These are phyloP conservation scores for Diplodia intermedia DNA, from an alignment of 2,329 filamentous ascomycete genomes.

Conservation along the genomic window DNA sequence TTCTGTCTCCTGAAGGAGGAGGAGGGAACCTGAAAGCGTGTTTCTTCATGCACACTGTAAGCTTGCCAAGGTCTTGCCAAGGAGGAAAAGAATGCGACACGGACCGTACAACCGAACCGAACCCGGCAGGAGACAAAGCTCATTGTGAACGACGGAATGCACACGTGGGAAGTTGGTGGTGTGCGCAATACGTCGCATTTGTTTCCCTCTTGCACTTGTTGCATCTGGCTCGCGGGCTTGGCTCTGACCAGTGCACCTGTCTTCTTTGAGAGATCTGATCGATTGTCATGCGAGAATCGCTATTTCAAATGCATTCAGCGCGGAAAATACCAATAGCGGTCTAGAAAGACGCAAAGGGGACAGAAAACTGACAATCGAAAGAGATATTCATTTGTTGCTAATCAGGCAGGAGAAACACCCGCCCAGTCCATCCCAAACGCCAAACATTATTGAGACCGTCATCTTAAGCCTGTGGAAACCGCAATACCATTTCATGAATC, in stretches of 20 bases:
- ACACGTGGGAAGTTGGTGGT: too few species aligned
- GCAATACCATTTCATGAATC: background rate
- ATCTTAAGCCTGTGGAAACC: constrained; percentile 9
- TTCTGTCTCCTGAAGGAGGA: too few species aligned
- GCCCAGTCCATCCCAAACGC: constrained; percentile 19
- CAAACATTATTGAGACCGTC: constrained; percentile 7
- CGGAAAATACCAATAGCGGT: background rate
- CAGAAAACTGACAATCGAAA: background rate
- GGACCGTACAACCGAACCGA: too few species aligned
- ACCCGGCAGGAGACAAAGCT: too few species aligned
- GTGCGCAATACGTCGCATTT: too few species aligned
- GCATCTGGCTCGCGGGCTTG: too few species aligned
- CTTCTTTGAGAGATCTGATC: background rate
- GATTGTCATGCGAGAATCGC: background rate
- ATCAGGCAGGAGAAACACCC: background rate
- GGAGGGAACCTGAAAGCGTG: too few species aligned
- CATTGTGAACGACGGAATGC: too few species aligned
- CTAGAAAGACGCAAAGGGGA: background rate
- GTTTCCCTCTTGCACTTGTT: too few species aligned
- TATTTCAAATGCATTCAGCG: background rate
- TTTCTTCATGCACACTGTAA: too few species aligned
- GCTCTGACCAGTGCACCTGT: background rate
- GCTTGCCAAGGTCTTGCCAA: too few species aligned
- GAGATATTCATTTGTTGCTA: constrained; percentile 4
- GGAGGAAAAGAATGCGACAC: too few species aligned